A percentile compares a stretch with the other conserved stretches of the same genome.
Evolutionary conservation across 192 early-diverging fungal genomes (phyloP).

Genomic region (Coemansia sp.): DNA sequence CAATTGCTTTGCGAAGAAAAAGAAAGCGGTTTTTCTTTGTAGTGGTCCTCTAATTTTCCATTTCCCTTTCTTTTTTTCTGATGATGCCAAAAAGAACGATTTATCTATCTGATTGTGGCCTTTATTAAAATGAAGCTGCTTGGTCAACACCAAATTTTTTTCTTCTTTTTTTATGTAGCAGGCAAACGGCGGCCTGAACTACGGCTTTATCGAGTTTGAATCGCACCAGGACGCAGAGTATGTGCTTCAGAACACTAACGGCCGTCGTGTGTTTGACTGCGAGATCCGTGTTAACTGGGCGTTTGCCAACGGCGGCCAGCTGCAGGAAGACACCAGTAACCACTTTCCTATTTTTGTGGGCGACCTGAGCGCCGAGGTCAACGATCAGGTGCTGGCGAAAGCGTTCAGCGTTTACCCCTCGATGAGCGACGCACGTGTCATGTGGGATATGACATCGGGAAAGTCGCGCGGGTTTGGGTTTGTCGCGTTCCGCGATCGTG

Average conservation of each 20-base stretch:
- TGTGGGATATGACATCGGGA: constrained; percentile 88
- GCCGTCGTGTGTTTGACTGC: constrained; percentile 46
- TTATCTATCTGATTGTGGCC: neutral
- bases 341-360: constrained; percentile 94
- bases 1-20: neutral
- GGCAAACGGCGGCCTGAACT: constrained; percentile 73
- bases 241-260: constrained; percentile 73
- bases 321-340: constrained; percentile 68
- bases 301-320: constrained; percentile 34
- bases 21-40: neutral
- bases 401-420: constrained; percentile 61
- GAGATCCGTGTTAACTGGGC: constrained; percentile 60
- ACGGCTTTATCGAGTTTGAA: constrained; percentile 86
- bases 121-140: neutral
- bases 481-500: constrained; percentile 83
- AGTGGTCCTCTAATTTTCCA: neutral
- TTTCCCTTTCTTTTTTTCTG: neutral
- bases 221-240: constrained; percentile 69
- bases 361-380: constrained; percentile 89
- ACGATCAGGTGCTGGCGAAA: constrained; percentile 73
- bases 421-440: constrained; percentile 82
- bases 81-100: neutral
- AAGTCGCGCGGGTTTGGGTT: constrained; percentile 93
- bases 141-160: neutral
- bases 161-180: constrained; percentile 47